Evolutionary conservation across 371 early-diverging fungal species (phyloP), one percentile per base, ranked within the genome.

Genomic region (Apophysomyces ossiformis): DNA sequence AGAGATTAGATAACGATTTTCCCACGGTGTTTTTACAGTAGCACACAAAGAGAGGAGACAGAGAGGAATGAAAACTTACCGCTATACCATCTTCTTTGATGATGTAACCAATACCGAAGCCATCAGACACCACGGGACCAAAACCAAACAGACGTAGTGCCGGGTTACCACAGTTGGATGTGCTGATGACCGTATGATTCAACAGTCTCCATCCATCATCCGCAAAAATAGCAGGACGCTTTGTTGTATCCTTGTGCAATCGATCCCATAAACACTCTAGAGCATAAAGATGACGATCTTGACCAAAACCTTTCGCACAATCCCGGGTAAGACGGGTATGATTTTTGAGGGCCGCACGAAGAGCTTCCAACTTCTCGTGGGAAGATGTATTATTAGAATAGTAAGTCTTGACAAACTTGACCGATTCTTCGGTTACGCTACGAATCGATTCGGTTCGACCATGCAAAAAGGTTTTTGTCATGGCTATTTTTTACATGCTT

Each of bases 381-480:
- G 64, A 39, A 45, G 75, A 11, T 15, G 69, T 66, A 21, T 47
- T 69, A n/a, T 85, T 73, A 57, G 85, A 78, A 58, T 85, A 87
- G 87, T 90, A 95, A 41, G 86, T 84, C 60, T 87, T 79, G 61
- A 93, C 91, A 84, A 92, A 96, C 9, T 84, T 87, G 1, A 84
- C 85, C 37, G 89, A 87, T 63, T 88, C 89, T 4, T 75, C 75
- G 9, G 91, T 88, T 5, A 95, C 95, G 58, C 88, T 84, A 21
- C 95, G 89, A 78, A 94, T 89, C 7, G 96, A 92, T 77, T 96
- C 96, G 11, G 96, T 96, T 44, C 96, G 86, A 16, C 96, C 96
- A 70, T 87, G 92, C 21, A 87, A 84, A 65, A 88, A 95, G 41
- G 88, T 85, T 68, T 91, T 87, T 35, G 95, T 95, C 81, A 92